Evolutionary conservation across 768 basidiomycete species (phyloP).

Genomic region (Leccinum longicurvipes): DNA sequence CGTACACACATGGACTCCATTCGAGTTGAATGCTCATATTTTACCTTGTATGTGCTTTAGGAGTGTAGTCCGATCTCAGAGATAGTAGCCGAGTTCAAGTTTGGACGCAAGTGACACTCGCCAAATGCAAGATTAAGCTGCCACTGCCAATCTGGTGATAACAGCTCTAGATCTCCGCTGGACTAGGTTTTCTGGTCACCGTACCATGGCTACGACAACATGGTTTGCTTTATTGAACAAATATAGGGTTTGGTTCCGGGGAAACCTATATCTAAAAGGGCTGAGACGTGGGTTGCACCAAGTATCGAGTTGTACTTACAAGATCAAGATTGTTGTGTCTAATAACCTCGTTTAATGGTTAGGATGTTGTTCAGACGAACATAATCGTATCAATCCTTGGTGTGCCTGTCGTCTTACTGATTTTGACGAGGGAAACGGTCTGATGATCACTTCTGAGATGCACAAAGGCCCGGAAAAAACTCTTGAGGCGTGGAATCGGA

Average conservation of each 20-base stretch:
- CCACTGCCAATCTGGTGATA: not conserved
- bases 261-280: slow-evolving; percentile 10
- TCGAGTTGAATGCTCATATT: not conserved
- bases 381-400: slow-evolving; percentile 17
- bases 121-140: not conserved
- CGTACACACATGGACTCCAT: not conserved
- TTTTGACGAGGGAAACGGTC: slow-evolving; percentile 6
- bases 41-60: not conserved
- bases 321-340: slow-evolving; percentile 18
- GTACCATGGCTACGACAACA: not conserved
- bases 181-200: not conserved
- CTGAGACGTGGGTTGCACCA: not conserved
- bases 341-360: not conserved
- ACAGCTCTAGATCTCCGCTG: not conserved
- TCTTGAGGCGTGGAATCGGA: slow-evolving; percentile 18
- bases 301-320: slow-evolving; percentile 8
- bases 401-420: slow-evolving; percentile 18
- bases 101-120: not conserved
- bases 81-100: not conserved
- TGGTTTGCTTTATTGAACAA: not conserved
- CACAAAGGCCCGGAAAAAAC: slow-evolving; percentile 45
- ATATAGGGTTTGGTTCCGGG: not conserved
- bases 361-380: slow-evolving; percentile 3
- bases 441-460: slow-evolving; percentile 23
- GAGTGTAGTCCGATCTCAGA: not conserved